Base-by-base conservation (phyloP, 129 eudicot species). In the Heracleum sosnowskyi region DNA sequence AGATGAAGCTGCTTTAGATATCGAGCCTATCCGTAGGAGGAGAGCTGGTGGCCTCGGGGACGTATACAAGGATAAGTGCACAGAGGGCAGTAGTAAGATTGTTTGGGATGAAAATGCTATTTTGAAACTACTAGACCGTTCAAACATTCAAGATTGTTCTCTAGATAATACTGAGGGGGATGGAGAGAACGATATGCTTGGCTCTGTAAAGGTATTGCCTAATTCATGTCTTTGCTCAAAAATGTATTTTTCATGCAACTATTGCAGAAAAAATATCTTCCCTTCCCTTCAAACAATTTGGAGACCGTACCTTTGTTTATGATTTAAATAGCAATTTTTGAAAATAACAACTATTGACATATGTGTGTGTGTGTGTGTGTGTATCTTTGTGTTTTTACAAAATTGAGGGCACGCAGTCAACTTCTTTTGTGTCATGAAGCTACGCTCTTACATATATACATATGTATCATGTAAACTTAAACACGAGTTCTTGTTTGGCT, bases 71-170 rank as follows among this genome's bases (percentile, higher is more conserved):
- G 99, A 95, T 79, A 95, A 89, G 83, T 90, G 96, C 80, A 89
- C 92, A 5, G 97, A 92, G 76, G 90, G 94, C 64, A 90, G 90
- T 72, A 75, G 79, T 64, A 92, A 81, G 79, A 87, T 90, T 79
- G 88, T 80, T 69, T 95, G 99, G 99, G 99, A 95, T 83, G 99
- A 95, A 69, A 81, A 83, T 49, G 95, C 99, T 18, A 86, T 95
- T 69, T 15, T 73, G 72, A 92, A 95, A 82, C 81, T 95, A 87
- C 97, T 95, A 73, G 99, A 95, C 76, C 99, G 99, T n/a, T 88
- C 99, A 72, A 87, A 83, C 70, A 63, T 90, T 69, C 91, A 88
- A 44, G 77, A 89, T 47, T 83, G 70, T 71, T 90, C 87, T 16
- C 81, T 90, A 13, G 96, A 90, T 46, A 87, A 87, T 84, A 82